Evolutionary conservation across 352 stramenopile species (phyloP), one percentile per base, ranked within the genome.

Genomic region (Detonula confervacea): DNA sequence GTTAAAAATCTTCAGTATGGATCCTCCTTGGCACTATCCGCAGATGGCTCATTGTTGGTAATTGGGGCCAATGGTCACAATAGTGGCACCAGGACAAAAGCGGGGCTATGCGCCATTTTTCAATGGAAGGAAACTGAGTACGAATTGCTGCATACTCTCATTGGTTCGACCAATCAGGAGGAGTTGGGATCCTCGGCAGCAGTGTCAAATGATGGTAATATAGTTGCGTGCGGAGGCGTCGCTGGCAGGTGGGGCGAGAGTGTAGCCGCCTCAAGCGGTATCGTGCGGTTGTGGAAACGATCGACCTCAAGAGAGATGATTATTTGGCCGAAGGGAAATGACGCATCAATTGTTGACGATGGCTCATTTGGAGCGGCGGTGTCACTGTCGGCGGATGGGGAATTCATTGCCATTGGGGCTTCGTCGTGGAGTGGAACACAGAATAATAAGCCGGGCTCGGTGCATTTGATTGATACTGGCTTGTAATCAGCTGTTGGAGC

Each of bases 21-120:
- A 1, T 66, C 67, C 42, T 68, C 75, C 44, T 14, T 80, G n/a
- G 67, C 68, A 14, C 35, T 83, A 16, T 83, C 75, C 39, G 20
- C 47, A 55, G 55, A 83, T 66, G 75, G 75, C 20, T 14, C 27
- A 37, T 61, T 71, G 9, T 42, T 83, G 25, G 61, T 78, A 8
- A 65, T 73, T 33, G 75, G 75, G 7, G 61, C 30, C 18, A 65
- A 55, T 22, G 75, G 75, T 11, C 7, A 14, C 12, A 44, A 78
- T 59, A 59, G 37, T 2, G 35, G 49, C 4, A n/a, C 18, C 22
- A 49, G 49, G 49, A 33, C 2, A 25, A 37, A 62, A 1, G 35
- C 47, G 20, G 72, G 72, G 8, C 44, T 46, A 3, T 80, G 72
- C 37, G 37, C 18, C 24, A 22, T 80, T 2, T 74, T 69, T 59